Percentiles rank a stretch among this genome's conserved stretches.
phyloP scores from a whole-genome alignment of 257 asterid genomes.

The Plectranthus barbatus region DNA sequence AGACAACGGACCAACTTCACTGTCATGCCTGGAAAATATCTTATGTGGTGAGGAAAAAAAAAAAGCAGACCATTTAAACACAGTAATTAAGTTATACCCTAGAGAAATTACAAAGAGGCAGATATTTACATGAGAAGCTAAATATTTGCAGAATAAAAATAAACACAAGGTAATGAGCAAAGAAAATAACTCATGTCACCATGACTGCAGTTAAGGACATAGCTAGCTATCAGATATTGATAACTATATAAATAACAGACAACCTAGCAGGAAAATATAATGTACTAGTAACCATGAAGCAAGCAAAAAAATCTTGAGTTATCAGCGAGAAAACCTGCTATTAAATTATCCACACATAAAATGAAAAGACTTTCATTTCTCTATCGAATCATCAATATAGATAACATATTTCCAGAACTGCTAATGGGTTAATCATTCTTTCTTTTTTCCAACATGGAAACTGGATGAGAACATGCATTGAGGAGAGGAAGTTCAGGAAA shows the following conservation, averaged over 20 bases:
- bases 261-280: background rate
- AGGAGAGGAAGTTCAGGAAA: background rate
- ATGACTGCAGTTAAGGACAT: background rate
- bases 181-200: background rate
- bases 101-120: background rate
- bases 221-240: background rate
- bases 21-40: slow-evolving; percentile 43
- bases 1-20: slow-evolving; percentile 80
- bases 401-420: background rate
- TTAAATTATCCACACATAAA: background rate
- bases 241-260: background rate
- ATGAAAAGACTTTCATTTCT: background rate
- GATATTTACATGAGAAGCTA: background rate
- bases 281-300: background rate
- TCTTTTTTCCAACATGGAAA: background rate
- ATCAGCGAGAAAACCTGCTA: background rate
- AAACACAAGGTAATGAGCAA: background rate
- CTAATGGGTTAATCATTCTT: background rate
- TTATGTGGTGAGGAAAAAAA: slow-evolving; percentile 7
- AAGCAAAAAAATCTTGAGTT: background rate
- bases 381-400: background rate
- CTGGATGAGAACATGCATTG: background rate
- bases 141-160: background rate
- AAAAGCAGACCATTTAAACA: background rate
- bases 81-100: background rate